phyloP scores from a whole-genome alignment of 2,329 filamentous ascomycete species.

The Pseudogymnoascus verrucosus region DNA sequence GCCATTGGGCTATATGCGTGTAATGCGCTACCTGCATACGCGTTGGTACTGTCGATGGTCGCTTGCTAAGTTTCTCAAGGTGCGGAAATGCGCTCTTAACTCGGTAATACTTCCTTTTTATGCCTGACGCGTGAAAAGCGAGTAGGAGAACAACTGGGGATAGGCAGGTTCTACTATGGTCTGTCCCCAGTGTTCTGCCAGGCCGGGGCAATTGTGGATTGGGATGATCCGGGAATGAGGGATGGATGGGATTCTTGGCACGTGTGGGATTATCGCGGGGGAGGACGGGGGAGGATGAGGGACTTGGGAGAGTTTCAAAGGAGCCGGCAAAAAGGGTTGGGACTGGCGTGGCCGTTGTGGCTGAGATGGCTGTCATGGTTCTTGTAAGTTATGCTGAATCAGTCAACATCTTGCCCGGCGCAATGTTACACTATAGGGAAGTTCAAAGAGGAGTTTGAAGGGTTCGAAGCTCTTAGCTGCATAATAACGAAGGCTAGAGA shows the following conservation, averaged over 20 bases:
- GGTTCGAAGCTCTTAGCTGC: background rate
- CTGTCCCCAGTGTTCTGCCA: background rate
- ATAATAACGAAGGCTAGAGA: background rate
- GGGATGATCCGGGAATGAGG: background rate
- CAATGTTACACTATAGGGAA: background rate
- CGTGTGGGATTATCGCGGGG: conserved; percentile 3
- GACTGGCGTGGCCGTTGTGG: background rate
- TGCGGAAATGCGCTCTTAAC: background rate
- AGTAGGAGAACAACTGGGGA: background rate
- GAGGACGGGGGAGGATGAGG: background rate
- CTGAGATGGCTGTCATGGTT: background rate
- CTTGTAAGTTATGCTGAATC: background rate
- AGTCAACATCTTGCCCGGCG: background rate
- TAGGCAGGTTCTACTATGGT: too few species aligned
- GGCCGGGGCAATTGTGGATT: background rate
- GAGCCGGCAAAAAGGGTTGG: background rate
- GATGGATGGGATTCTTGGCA: background rate
- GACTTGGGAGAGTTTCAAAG: background rate
- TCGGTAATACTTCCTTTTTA: background rate
- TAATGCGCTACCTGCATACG: background rate
- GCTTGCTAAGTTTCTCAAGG: background rate
- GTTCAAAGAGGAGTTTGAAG: background rate
- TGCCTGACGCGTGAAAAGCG: background rate
- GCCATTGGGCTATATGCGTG: background rate
- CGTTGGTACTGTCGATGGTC: background rate